phyloP scores from a whole-genome alignment of 805 yeast genomes.

The Candida boidinii region DNA sequence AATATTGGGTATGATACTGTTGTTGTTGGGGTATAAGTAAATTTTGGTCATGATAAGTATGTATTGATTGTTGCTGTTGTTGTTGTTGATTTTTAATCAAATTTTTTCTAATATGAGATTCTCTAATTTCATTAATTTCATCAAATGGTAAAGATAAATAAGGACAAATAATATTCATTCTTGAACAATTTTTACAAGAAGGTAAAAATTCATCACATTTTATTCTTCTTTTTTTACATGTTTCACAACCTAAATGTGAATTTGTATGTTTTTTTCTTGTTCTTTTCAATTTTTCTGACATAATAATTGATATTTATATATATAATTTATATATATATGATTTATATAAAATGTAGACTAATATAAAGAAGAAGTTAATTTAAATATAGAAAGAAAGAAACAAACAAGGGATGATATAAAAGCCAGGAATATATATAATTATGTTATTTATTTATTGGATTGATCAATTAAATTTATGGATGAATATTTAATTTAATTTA shows the following conservation, averaged over 20 bases:
- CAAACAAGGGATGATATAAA: too few relatives aligned
- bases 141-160: conserved; percentile 22
- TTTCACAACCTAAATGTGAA: conserved; percentile 69
- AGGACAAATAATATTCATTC: conserved; percentile 39
- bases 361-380: too few relatives aligned
- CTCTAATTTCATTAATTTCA: conserved; percentile 5
- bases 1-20: not conserved
- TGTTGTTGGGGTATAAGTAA: not conserved
- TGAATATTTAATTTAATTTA: too few relatives aligned
- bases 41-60: not conserved
- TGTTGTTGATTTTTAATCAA: not conserved
- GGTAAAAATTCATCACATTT: conserved; percentile 61
- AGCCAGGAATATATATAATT: too few relatives aligned
- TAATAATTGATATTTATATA: too few relatives aligned
- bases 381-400: conserved; percentile 18
- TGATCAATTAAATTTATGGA: too few relatives aligned
- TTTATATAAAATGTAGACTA: too few relatives aligned
- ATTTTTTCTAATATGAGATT: not conserved
- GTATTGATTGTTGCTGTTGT: not conserved
- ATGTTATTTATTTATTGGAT: too few relatives aligned
- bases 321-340: too few relatives aligned
- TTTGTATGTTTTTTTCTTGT: conserved; percentile 56
- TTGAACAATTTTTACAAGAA: conserved; percentile 44
- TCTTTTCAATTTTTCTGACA: conserved; percentile 27
- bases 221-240: conserved; percentile 53